phyloP scores from a whole-genome alignment of 129 eudicot species.

The Dittrichia graveolens region DNA sequence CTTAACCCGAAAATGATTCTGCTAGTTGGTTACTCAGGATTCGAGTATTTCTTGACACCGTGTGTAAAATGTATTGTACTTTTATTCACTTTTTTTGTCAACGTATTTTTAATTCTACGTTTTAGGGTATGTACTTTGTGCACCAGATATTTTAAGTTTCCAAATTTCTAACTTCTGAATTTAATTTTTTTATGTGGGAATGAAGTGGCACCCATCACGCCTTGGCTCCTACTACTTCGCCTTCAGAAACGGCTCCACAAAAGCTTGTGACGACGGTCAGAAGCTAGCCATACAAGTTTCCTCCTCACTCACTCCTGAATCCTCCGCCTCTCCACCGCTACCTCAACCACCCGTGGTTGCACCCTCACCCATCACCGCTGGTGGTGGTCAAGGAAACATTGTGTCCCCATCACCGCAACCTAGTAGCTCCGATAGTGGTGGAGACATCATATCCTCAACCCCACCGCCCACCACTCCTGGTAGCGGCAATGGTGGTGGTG shows the following conservation, averaged over 20 bases:
- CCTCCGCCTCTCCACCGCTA: slow-evolving; percentile 37
- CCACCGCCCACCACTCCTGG: slow-evolving; percentile 36
- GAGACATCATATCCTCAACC: slow-evolving; percentile 53
- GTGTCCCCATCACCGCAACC: slow-evolving; percentile 65
- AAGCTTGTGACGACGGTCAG: slow-evolving; percentile 58
- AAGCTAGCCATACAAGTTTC: slow-evolving; percentile 72
- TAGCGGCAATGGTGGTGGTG: slow-evolving; percentile 18
- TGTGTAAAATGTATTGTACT: neutral
- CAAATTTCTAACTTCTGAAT: neutral
- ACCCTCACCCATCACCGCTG: slow-evolving; percentile 37
- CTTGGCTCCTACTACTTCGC: slow-evolving; percentile 84
- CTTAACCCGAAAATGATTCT: no score
- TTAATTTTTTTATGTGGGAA: slow-evolving; percentile 5
- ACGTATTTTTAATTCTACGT: neutral
- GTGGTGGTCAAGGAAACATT: slow-evolving; percentile 38
- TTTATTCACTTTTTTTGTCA: neutral
- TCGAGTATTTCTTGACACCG: no score
- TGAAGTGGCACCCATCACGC: slow-evolving; percentile 88
- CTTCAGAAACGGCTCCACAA: slow-evolving; percentile 67
- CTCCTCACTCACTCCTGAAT: slow-evolving; percentile 44
- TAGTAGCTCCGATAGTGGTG: slow-evolving; percentile 4
- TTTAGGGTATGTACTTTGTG: neutral
- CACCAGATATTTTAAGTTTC: neutral
- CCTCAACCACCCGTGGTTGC: slow-evolving; percentile 40
- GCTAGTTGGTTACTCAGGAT: no score